phyloP scores from a whole-genome alignment of 257 asterid species.

The Osmanthus fragrans region DNA sequence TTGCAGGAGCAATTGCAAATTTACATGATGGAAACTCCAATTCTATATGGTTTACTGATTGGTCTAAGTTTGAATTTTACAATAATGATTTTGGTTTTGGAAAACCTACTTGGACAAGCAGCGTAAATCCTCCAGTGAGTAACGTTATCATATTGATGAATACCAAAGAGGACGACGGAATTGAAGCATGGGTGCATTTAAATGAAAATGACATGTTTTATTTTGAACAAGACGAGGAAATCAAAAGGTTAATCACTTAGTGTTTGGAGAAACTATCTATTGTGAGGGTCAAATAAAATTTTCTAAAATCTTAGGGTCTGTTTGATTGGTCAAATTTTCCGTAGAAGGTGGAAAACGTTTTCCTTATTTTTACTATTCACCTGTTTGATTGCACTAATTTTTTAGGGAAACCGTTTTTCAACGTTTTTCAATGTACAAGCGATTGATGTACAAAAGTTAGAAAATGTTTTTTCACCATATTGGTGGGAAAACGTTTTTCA shows the following conservation, averaged over 20 bases:
- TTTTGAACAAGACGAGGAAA: conserved; percentile 12
- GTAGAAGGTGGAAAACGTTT: no score
- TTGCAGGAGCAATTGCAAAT: background rate
- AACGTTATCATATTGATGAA: conserved; percentile 17
- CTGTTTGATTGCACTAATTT: no score
- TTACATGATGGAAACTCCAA: background rate
- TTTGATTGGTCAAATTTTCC: no score
- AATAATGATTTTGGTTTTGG: conserved; percentile 29
- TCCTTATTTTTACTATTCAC: no score
- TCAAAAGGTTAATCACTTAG: background rate
- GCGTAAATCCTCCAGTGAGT: background rate
- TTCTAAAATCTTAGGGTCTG: no score
- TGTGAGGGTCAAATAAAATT: no score
- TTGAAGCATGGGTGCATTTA: conserved; percentile 23
- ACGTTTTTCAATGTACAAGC: no score
- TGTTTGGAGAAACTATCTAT: background rate
- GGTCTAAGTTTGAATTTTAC: conserved; percentile 22
- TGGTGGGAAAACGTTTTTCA: no score
- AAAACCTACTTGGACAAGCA: conserved; percentile 21
- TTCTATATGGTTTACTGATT: conserved; percentile 5
- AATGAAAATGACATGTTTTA: conserved; percentile 20
- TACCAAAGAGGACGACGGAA: background rate
- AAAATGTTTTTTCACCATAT: no score
- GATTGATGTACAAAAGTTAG: no score
- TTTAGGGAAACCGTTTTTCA: no score